Evolutionary conservation across 2,329 filamentous ascomycete species (phyloP).

Genomic region (Botrytis hyacinthi): DNA sequence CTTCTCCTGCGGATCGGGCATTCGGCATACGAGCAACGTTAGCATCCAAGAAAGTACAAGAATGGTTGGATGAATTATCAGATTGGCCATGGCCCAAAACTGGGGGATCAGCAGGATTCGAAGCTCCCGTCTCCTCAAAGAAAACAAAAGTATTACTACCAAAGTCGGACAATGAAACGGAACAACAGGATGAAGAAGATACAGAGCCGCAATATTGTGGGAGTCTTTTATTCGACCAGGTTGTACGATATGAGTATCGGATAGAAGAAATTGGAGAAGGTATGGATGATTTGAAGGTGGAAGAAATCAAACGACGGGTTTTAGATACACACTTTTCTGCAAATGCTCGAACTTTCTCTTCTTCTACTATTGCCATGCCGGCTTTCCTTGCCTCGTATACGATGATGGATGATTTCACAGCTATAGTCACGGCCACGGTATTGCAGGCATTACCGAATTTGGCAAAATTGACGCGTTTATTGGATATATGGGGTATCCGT

Average conservation of each 20-base stretch:
- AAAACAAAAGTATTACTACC: slow-evolving; percentile 42
- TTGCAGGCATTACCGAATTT: slow-evolving; percentile 84
- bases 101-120: slow-evolving; percentile 54
- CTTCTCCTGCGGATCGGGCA: slow-evolving; percentile 64
- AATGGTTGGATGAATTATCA: slow-evolving; percentile 72
- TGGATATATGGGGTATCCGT: slow-evolving; percentile 76
- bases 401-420: slow-evolving; percentile 83
- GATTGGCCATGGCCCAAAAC: slow-evolving; percentile 56
- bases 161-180: background rate
- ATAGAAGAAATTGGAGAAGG: slow-evolving; percentile 70
- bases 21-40: slow-evolving; percentile 69
- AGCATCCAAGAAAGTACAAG: slow-evolving; percentile 67
- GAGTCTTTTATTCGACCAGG: slow-evolving; percentile 62
- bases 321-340: slow-evolving; percentile 74
- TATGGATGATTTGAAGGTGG: slow-evolving; percentile 69
- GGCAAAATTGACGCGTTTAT: slow-evolving; percentile 67
- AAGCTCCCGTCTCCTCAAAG: slow-evolving; percentile 45
- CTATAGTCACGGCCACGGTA: slow-evolving; percentile 86
- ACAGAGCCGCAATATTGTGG: slow-evolving; percentile 46
- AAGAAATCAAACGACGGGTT: slow-evolving; percentile 87
- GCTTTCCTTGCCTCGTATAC: slow-evolving; percentile 54
- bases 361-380: slow-evolving; percentile 45
- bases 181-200: slow-evolving; percentile 21
- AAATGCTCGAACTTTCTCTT: slow-evolving; percentile 52
- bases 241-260: slow-evolving; percentile 67